These are phyloP conservation scores for Ophiostoma pallidulum DNA, from an alignment of 2,329 filamentous ascomycete genomes.

Conservation along the genomic window DNA sequence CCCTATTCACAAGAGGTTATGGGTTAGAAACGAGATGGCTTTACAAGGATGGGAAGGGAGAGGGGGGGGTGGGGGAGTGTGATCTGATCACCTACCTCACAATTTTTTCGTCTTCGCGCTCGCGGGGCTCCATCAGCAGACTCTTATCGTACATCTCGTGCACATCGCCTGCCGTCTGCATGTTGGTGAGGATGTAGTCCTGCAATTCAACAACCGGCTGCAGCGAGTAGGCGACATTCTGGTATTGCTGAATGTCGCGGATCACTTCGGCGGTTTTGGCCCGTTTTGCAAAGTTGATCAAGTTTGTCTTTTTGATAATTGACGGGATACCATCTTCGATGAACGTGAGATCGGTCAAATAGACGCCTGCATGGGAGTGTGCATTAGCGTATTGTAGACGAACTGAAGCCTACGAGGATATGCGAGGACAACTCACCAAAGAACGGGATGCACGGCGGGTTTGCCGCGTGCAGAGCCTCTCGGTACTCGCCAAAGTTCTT, in stretches of 20 bases:
- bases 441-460: conserved; percentile 95
- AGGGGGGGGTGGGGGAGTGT: too few relatives aligned
- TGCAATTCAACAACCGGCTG: conserved; percentile 86
- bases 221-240: conserved; percentile 91
- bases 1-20: conserved; percentile 19
- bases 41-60: too few relatives aligned
- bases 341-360: conserved; percentile 92
- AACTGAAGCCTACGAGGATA: background rate
- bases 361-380: conserved; percentile 58
- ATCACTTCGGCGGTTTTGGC: conserved; percentile 98
- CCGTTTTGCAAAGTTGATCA: conserved; percentile 98
- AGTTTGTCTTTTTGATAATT: conserved; percentile 87
- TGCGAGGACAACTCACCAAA: conserved; percentile 57
- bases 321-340: conserved; percentile 96
- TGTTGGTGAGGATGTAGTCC: conserved; percentile 93
- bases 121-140: conserved; percentile 82
- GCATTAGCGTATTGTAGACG: conserved; percentile 8
- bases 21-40: too few relatives aligned
- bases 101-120: conserved; percentile 98
- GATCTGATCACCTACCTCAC: conserved; percentile 59
- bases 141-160: conserved; percentile 99
- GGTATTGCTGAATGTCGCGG: conserved; percentile 95
- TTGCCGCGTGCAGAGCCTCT: conserved; percentile 82
- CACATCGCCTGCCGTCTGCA: conserved; percentile 90
- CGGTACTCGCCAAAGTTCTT: conserved; percentile 98